A percentile compares a stretch with the other conserved stretches of the same genome.
Conservation (phyloP, 805 yeast species). For the Kregervanrija pseudodelftensis region DNA sequence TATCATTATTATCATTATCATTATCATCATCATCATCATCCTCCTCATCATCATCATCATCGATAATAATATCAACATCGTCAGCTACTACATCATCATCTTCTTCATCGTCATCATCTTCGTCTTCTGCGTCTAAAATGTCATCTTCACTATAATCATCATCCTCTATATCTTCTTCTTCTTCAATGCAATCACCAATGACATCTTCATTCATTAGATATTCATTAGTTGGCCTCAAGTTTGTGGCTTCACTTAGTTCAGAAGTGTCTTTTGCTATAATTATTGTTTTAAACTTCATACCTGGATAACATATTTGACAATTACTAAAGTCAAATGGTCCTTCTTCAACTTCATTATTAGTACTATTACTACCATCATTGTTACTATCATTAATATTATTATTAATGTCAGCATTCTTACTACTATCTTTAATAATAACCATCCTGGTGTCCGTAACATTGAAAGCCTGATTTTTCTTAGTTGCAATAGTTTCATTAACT, state of each 20-base stretch:
- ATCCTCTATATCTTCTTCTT: slow-evolving; percentile 3
- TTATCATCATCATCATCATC: slow-evolving; percentile 6
- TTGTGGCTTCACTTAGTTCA: background rate
- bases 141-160: background rate
- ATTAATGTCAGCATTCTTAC: background rate
- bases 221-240: background rate
- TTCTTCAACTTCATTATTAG: slow-evolving; percentile 4
- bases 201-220: slow-evolving; percentile 8
- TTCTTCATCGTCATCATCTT: background rate
- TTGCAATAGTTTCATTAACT: background rate
- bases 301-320: slow-evolving; percentile 21
- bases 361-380: no score
- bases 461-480: background rate
- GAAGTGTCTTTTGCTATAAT: background rate
- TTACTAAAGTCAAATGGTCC: slow-evolving; percentile 8
- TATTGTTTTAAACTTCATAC: slow-evolving; percentile 9
- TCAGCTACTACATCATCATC: slow-evolving; percentile 2
- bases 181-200: slow-evolving; percentile 9
- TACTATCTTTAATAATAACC: no score
- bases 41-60: background rate
- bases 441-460: no score
- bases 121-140: slow-evolving; percentile 1
- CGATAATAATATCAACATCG: background rate
- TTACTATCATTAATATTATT: no score
- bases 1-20: slow-evolving; percentile 1